These are phyloP conservation scores for Parascedosporium putredinis DNA, from an alignment of 2,329 filamentous ascomycete genomes.

Conservation along the genomic window DNA sequence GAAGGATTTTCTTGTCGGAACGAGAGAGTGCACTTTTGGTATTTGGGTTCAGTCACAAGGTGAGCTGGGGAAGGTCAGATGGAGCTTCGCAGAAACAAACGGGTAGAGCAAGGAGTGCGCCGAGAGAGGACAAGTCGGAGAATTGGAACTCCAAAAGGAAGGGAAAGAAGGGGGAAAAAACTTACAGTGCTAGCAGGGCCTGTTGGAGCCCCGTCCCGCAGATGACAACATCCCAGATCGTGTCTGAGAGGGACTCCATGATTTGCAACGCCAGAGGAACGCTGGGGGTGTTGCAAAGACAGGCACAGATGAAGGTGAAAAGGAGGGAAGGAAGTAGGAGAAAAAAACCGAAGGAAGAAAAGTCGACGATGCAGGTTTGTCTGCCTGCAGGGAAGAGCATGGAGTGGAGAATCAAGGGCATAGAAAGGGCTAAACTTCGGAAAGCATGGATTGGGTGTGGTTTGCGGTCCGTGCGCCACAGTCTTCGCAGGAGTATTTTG, in stretches of 20 bases:
- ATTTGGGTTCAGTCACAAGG: conserved; percentile 8
- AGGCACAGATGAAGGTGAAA: neutral
- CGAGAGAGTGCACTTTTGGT: conserved; percentile 74
- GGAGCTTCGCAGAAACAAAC: conserved; percentile 16
- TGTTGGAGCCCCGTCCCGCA: conserved; percentile 69
- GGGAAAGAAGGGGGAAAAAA: too few species aligned
- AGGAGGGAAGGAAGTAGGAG: neutral
- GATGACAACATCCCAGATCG: conserved; percentile 70
- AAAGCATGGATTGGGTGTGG: neutral
- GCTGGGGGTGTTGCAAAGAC: neutral
- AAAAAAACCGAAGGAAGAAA: too few species aligned
- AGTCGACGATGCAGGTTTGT: conserved; percentile 13
- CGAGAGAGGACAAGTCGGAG: neutral
- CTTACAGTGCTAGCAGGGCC: conserved; percentile 71
- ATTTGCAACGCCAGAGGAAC: conserved; percentile 12
- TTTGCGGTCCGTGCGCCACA: neutral
- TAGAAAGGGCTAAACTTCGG: neutral
- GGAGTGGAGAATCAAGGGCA: conserved; percentile 6
- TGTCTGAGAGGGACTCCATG: conserved; percentile 68
- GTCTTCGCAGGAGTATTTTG: neutral
- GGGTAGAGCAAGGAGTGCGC: neutral
- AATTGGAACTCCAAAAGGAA: too few species aligned
- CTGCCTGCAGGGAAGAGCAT: too few species aligned
- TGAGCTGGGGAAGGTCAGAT: conserved; percentile 22
- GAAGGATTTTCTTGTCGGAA: conserved; percentile 82